A percentile compares a stretch with the other conserved stretches of the same genome.
Evolutionary conservation across 495 filamentous ascomycete species (phyloP).

Genomic region (Sordaria brevicollis): DNA sequence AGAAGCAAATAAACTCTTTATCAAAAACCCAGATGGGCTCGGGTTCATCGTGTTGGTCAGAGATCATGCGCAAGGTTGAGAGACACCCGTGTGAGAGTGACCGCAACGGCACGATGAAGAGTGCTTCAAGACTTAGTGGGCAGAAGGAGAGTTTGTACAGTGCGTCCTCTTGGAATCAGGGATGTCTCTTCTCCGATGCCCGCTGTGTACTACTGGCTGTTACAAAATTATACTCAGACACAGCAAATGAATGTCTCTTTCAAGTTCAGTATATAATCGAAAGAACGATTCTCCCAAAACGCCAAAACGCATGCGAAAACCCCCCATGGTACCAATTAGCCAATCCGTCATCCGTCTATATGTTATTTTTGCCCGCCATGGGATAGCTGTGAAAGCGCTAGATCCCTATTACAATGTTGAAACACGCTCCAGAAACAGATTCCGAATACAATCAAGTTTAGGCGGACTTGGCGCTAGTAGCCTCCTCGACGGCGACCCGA

Average conservation of each 20-base stretch:
- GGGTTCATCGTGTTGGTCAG: not conserved
- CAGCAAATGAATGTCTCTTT: not conserved
- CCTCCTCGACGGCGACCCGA: slow-evolving; percentile 14
- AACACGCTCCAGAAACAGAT: slow-evolving; percentile 4
- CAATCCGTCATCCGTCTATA: not conserved
- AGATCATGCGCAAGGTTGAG: not conserved
- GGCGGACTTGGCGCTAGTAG: slow-evolving; percentile 2
- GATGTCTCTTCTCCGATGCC: not conserved
- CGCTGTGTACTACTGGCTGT: slow-evolving; percentile 14
- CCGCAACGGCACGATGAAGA: not conserved
- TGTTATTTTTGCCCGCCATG: not conserved
- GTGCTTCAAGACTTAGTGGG: not conserved
- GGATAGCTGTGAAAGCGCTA: slow-evolving; percentile 2
- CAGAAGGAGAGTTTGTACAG: slow-evolving; percentile 3
- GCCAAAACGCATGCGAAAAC: slow-evolving; percentile 7
- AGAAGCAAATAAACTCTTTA: not conserved
- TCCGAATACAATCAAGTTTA: not conserved
- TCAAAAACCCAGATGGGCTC: not conserved
- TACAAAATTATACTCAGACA: slow-evolving; percentile 14
- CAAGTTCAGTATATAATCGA: not conserved
- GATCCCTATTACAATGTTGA: slow-evolving; percentile 1
- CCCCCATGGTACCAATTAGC: not conserved
- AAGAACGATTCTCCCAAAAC: not conserved
- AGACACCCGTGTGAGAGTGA: not conserved
- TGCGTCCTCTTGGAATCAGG: slow-evolving; percentile 1